Conservation (phyloP, 208 protist genomes). For the Trypanosoma caninum region DNA sequence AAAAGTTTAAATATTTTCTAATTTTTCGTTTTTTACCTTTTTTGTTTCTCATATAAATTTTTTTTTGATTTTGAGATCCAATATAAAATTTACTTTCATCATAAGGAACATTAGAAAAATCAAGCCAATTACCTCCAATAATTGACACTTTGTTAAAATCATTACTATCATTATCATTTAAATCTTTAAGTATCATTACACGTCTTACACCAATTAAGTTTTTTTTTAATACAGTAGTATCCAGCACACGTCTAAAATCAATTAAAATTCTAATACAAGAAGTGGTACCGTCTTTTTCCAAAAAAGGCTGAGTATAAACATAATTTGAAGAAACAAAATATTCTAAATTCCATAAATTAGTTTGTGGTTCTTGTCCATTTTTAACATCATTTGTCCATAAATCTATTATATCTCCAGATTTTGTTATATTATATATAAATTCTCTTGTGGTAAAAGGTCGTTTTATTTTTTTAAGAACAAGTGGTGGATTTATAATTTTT, state of each 20-base stretch:
- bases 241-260: neutral
- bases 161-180: neutral
- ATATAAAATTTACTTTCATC: too few relatives aligned
- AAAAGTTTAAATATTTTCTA: neutral
- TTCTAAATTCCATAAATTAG: slow-evolving; percentile 5
- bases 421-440: slow-evolving; percentile 3
- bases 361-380: neutral
- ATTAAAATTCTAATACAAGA: slow-evolving; percentile 8
- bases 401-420: neutral
- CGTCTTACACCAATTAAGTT: neutral
- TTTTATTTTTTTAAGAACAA: neutral
- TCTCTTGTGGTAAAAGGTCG: neutral
- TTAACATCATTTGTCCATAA: neutral
- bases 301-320: slow-evolving; percentile 13
- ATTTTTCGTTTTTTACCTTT: neutral
- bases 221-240: neutral
- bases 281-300: slow-evolving; percentile 7
- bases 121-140: too few relatives aligned
- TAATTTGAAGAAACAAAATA: neutral
- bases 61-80: too few relatives aligned
- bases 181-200: slow-evolving; percentile 4
- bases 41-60: too few relatives aligned
- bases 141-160: too few relatives aligned
- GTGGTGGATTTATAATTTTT: neutral
- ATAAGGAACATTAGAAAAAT: too few relatives aligned